These are phyloP conservation scores for Penicillium herquei DNA, from an alignment of 495 filamentous ascomycete genomes.

Conservation along the genomic window DNA sequence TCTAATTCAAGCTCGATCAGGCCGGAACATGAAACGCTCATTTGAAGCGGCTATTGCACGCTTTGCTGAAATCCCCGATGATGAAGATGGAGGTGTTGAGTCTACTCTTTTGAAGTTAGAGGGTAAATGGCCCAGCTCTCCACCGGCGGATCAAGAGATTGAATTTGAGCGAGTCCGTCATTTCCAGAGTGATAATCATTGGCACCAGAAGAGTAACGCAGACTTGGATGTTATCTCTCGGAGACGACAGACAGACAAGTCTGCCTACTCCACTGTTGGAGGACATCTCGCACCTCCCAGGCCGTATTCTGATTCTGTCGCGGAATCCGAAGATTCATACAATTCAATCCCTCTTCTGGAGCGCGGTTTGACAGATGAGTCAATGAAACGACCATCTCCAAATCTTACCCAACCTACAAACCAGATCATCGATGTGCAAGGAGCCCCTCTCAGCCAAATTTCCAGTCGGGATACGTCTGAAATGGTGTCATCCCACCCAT, in stretches of 20 bases:
- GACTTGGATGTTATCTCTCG: constrained; percentile 17
- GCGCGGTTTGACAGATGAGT: constrained; percentile 62
- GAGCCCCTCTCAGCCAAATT: constrained; percentile 24
- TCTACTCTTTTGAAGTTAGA: constrained; percentile 90
- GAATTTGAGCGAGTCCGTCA: neutral
- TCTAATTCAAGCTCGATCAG: constrained; percentile 71
- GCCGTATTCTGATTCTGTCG: constrained; percentile 41
- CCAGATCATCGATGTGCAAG: constrained; percentile 7
- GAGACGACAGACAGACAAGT: constrained; percentile 30
- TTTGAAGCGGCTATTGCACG: constrained; percentile 89
- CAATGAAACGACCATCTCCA: constrained; percentile 40
- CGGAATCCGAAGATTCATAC: constrained; percentile 67
- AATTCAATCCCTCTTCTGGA: constrained; percentile 76
- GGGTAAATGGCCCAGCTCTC: constrained; percentile 61
- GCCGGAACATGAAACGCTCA: constrained; percentile 75
- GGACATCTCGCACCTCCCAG: constrained; percentile 30
- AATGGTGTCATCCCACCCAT: constrained; percentile 43
- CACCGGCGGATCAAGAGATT: constrained; percentile 5
- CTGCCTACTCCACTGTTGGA: constrained; percentile 27
- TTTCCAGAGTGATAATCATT: neutral
- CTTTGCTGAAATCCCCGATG: constrained; percentile 86
- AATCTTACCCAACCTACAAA: neutral
- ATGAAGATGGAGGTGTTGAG: constrained; percentile 90
- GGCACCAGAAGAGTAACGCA: neutral
- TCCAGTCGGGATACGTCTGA: constrained; percentile 31